Evolutionary conservation across 495 filamentous ascomycete genomes (phyloP), one percentile per base, ranked within the genome.

Genomic region (Poronia punctata): DNA sequence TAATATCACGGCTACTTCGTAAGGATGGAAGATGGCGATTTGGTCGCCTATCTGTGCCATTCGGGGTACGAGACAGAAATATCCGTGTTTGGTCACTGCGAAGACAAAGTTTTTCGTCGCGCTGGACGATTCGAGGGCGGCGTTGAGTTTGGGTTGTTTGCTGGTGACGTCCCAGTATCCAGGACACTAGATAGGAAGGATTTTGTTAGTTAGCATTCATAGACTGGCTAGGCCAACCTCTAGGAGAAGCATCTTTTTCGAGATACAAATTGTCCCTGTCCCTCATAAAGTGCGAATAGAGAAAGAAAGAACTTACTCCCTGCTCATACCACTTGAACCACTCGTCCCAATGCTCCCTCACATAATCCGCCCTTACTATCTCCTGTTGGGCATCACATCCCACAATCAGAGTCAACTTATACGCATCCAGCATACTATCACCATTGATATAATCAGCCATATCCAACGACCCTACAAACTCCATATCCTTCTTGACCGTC

Each of bases 21-120:
- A 46, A 5, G 40, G 30, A 22, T 38, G 33, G 27, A 53, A 46
- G 12, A 56, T 43, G 15, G 35, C 27, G 4, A 50, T 44, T 16
- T 35, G 39, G 25, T 56, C 53, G 19, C 45, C 39, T 8, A 48
- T 25, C 26, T 37, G 26, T 5, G 43, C 43, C 14, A 14, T 40
- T n/a, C 33, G 27, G 7, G 50, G 47, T 3, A 53, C 46, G 2
- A 57, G 32, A 11, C 38, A 52, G 31, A 57, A 47, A 16, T 56
- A 53, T 3, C 53, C 53, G 12, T 38, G 43, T 24, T 27, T 30
- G 10, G 53, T 56, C 10, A 53, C 22, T 16, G 49, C 50, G 23
- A 53, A 53, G 9, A 48, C 40, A 27, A 46, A 51, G 1, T 14
- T 25, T 14, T 35, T 32, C 2, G 22, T 14, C 6, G 35, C 43